Percentiles rank a stretch among this genome's conserved stretches.
phyloP scores from a whole-genome alignment of 1,284 basidiomycete genomes.

The Cryptococcus amylolentus region DNA sequence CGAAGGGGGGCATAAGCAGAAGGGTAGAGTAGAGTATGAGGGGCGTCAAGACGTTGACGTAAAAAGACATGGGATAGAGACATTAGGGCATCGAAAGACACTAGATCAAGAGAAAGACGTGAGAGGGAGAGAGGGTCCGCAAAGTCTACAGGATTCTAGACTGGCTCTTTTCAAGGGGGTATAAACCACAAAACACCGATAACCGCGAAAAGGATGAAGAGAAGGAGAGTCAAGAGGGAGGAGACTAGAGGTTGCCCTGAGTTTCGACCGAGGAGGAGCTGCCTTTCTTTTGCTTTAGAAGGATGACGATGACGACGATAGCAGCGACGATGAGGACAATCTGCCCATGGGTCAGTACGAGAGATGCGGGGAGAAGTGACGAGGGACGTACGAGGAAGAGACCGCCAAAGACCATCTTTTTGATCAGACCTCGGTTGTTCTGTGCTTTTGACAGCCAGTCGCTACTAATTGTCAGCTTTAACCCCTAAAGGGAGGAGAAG shows the following conservation, averaged over 20 bases:
- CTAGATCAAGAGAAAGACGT: no score
- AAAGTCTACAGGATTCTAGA: no score
- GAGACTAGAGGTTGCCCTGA: background rate
- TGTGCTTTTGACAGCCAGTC: conserved; percentile 30
- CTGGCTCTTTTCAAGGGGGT: no score
- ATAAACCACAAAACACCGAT: no score
- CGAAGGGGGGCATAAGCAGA: no score
- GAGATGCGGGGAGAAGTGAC: background rate
- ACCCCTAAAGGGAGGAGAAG: background rate
- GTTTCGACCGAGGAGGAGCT: background rate
- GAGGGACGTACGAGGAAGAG: conserved; percentile 16
- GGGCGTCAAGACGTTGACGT: no score
- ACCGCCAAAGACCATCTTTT: conserved; percentile 15
- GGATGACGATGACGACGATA: background rate
- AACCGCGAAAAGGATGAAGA: no score
- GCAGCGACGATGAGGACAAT: background rate
- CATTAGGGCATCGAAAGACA: no score
- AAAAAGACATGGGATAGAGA: no score
- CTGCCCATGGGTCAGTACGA: background rate
- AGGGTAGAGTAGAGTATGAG: no score
- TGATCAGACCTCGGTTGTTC: conserved; percentile 13
- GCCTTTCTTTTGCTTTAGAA: background rate
- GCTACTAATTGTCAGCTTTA: conserved; percentile 7
- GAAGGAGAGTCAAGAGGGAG: no score
- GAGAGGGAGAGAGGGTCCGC: no score